phyloP scores from a whole-genome alignment of 176 grass and related monocot species.

The Triticum dicoccoides region DNA sequence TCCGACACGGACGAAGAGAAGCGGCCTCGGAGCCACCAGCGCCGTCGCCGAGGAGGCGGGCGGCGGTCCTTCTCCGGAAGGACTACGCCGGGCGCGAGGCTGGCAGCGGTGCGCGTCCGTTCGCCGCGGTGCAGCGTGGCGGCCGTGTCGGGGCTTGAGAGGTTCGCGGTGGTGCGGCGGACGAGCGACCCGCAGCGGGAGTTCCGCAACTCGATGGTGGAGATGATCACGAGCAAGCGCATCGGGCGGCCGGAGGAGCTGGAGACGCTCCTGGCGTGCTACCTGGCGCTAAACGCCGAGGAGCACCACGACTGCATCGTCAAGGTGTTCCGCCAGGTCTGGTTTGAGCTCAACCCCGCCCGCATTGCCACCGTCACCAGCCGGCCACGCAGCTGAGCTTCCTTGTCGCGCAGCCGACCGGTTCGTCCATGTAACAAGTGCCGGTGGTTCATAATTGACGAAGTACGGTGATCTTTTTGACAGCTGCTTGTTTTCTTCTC shows the following conservation, averaged over 20 bases:
- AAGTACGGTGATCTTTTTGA: background rate
- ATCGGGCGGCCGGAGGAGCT: constrained; percentile 77
- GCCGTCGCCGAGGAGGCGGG: background rate
- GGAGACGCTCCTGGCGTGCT: constrained; percentile 85
- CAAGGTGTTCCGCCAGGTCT: constrained; percentile 87
- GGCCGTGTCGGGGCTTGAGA: constrained; percentile 43
- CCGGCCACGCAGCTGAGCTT: constrained; percentile 11
- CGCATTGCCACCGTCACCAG: background rate
- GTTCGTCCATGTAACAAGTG: background rate
- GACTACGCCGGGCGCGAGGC: constrained; percentile 24
- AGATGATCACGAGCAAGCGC: constrained; percentile 73
- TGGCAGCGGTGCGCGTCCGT: constrained; percentile 28
- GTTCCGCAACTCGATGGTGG: constrained; percentile 85
- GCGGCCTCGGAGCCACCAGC: constrained; percentile 19
- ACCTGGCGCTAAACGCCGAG: constrained; percentile 81
- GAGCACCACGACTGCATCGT: constrained; percentile 92
- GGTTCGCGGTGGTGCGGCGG: constrained; percentile 75
- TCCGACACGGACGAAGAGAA: constrained; percentile 39
- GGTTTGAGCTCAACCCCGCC: constrained; percentile 65
- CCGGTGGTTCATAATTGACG: background rate
- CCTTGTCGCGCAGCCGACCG: background rate
- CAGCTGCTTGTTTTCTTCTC: background rate
- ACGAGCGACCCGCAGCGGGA: constrained; percentile 71
- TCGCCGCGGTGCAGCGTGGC: constrained; percentile 33
- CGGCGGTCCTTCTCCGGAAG: constrained; percentile 53